phyloP scores from a whole-genome alignment of 306 rosid genomes.

The Pterocarpus macrocarpus region DNA sequence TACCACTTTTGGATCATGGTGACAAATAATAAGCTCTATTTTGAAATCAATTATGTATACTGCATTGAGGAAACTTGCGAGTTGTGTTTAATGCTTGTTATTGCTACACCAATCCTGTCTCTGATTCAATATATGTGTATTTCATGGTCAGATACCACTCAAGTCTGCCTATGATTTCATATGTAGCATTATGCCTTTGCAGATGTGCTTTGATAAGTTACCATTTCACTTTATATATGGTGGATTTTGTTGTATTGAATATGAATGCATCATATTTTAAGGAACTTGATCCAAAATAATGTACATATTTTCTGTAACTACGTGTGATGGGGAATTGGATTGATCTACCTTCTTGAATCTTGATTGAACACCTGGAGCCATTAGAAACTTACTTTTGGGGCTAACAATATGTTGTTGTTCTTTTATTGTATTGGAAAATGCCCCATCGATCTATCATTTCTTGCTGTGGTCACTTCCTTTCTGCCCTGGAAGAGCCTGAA shows the following conservation, averaged over 20 bases:
- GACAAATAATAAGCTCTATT: conserved; percentile 31
- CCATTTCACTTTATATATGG: conserved; percentile 20
- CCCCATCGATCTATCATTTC: no score
- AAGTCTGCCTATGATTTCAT: not conserved
- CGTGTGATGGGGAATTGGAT: conserved; percentile 1
- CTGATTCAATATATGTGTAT: not conserved
- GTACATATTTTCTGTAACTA: not conserved
- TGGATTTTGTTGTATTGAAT: conserved; percentile 12
- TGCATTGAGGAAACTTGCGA: conserved; percentile 20
- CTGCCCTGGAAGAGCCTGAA: not conserved
- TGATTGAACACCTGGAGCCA: not conserved
- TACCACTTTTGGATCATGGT: not conserved
- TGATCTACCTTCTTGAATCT: conserved; percentile 22
- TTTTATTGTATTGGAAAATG: no score
- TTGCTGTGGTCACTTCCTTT: not conserved
- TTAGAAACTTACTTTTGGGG: conserved; percentile 7
- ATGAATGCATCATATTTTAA: not conserved
- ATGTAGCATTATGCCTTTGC: conserved; percentile 8
- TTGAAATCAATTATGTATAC: conserved; percentile 15
- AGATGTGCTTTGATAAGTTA: conserved; percentile 34
- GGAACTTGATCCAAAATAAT: conserved; percentile 16
- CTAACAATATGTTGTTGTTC: no score
- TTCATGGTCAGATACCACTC: conserved; percentile 13
- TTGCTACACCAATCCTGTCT: conserved; percentile 20
- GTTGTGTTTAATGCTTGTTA: not conserved